Conservation (phyloP, 1,284 basidiomycete genomes). For the Leccinum pachyderme region DNA sequence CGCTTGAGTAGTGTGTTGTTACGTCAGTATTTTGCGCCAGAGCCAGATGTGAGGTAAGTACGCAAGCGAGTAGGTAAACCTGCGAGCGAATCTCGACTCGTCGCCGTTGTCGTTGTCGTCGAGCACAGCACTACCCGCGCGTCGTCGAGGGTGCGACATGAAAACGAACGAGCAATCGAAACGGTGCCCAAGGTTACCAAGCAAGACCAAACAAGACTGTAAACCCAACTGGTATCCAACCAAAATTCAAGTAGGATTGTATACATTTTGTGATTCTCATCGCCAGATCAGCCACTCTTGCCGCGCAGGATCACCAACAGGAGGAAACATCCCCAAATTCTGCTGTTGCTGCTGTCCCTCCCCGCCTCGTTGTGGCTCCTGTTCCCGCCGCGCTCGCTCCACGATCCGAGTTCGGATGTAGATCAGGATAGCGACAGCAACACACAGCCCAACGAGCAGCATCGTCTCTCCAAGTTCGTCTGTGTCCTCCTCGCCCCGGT, state of each 20-base stretch:
- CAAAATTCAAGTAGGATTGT: background rate
- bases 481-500: conserved; percentile 54
- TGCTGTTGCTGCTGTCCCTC: conserved; percentile 15
- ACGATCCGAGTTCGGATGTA: conserved; percentile 72
- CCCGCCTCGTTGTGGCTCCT: conserved; percentile 30
- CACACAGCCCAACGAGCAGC: conserved; percentile 62
- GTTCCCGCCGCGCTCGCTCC: conserved; percentile 60
- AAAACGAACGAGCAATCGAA: conserved; percentile 1
- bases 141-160: conserved; percentile 6
- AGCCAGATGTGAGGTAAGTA: background rate
- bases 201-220: conserved; percentile 27
- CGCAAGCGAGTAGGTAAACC: background rate
- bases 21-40: too few relatives aligned
- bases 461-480: conserved; percentile 75
- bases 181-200: conserved; percentile 16
- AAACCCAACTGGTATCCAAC: background rate
- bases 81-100: background rate
- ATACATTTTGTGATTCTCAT: conserved; percentile 15
- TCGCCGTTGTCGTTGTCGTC: conserved; percentile 8
- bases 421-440: conserved; percentile 64
- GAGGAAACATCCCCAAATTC: conserved; percentile 54
- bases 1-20: background rate
- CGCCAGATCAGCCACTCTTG: conserved; percentile 63
- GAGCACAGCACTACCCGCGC: conserved; percentile 2
- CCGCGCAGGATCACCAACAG: conserved; percentile 59